A percentile compares a stretch with the other conserved stretches of the same genome.
Evolutionary conservation across 169 alveolate genomes (phyloP).

Genomic region (Eimeria falciformis): DNA sequence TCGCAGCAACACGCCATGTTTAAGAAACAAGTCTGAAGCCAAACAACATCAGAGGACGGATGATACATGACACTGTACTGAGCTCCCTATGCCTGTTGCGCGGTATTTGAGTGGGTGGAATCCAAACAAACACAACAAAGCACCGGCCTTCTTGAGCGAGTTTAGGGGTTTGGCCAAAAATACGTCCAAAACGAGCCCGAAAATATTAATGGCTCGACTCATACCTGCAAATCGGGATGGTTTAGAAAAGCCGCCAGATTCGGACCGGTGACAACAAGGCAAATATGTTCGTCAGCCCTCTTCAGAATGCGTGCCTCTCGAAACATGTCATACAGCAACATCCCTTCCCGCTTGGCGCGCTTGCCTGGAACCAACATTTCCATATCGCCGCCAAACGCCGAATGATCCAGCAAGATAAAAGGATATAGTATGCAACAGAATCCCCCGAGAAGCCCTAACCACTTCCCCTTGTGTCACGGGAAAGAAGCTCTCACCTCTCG

Average conservation of each 20-base stretch:
- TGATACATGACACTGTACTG: too few species aligned
- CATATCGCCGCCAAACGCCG: too few species aligned
- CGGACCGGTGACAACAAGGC: constrained; percentile 71
- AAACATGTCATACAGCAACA: constrained; percentile 55
- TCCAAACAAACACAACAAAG: not conserved
- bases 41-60: not conserved
- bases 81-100: too few species aligned
- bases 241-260: constrained; percentile 58
- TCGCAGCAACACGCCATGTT: constrained; percentile 83
- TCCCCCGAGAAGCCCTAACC: too few species aligned
- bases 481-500: constrained; percentile 19
- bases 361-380: constrained; percentile 29
- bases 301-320: constrained; percentile 49
- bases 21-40: constrained; percentile 31
- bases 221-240: constrained; percentile 71
- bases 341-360: constrained; percentile 70
- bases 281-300: constrained; percentile 66
- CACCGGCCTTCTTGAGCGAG: too few species aligned
- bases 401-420: too few species aligned
- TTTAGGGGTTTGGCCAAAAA: too few species aligned
- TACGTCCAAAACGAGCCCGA: not conserved
- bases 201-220: not conserved
- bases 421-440: too few species aligned
- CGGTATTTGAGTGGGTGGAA: not conserved
- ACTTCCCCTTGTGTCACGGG: too few species aligned